These are phyloP conservation scores for Sporisorium exsertum DNA, from an alignment of 1,284 basidiomycete species.

Conservation along the genomic window DNA sequence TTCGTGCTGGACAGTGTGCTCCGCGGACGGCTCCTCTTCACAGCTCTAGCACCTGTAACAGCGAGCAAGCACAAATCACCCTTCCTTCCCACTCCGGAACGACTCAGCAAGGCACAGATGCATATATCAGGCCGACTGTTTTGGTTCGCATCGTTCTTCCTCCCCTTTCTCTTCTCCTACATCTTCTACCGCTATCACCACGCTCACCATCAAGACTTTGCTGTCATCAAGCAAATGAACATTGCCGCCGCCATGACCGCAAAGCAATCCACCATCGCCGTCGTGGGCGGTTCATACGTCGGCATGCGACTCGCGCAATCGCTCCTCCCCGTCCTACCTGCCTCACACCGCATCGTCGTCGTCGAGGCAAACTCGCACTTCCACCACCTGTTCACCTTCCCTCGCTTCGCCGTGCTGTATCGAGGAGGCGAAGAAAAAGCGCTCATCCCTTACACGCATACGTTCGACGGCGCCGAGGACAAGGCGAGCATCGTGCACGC, in stretches of 20 bases:
- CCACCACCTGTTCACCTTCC: constrained; percentile 73
- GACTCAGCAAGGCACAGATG: neutral
- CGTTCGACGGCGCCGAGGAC: constrained; percentile 73
- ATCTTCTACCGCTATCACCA: neutral
- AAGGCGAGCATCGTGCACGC: constrained; percentile 30
- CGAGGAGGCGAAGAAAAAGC: constrained; percentile 71
- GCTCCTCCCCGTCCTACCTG: constrained; percentile 67
- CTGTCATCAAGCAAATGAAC: constrained; percentile 1
- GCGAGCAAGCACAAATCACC: neutral
- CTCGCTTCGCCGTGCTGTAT: constrained; percentile 72
- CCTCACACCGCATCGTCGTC: constrained; percentile 70
- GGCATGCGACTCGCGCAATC: constrained; percentile 63
- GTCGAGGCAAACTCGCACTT: constrained; percentile 72
- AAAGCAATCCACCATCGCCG: constrained; percentile 31
- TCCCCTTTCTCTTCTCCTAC: constrained; percentile 2
- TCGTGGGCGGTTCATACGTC: constrained; percentile 48
- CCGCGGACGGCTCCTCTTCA: neutral
- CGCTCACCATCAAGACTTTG: neutral
- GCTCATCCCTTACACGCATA: constrained; percentile 74
- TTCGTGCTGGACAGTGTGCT: neutral
- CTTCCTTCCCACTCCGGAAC: neutral
- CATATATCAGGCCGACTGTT: neutral
- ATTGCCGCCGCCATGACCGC: constrained; percentile 9
- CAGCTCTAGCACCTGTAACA: too few species aligned
- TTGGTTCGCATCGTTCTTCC: neutral